Conservation (phyloP, 2,329 filamentous ascomycete species). For the Botrytis aclada region DNA sequence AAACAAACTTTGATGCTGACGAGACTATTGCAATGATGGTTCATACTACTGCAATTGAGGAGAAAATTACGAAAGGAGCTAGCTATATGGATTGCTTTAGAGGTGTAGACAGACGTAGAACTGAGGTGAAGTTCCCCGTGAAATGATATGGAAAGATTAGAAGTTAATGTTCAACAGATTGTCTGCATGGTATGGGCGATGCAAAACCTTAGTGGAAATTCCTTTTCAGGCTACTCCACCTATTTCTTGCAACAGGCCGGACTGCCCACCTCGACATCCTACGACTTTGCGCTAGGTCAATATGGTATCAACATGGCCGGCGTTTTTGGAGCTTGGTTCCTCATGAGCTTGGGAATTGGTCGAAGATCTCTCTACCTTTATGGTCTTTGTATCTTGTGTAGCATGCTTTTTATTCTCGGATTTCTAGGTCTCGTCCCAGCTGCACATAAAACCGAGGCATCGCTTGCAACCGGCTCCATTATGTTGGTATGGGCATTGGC, state of each 20-base stretch:
- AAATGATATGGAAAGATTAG: neutral
- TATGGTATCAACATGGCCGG: conserved; percentile 50
- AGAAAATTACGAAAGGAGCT: conserved; percentile 44
- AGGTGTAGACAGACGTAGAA: conserved; percentile 49
- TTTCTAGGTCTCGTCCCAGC: conserved; percentile 51
- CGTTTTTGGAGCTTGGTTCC: conserved; percentile 53
- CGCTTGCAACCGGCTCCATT: conserved; percentile 48
- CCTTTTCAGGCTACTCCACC: conserved; percentile 62
- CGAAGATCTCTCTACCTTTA: conserved; percentile 51
- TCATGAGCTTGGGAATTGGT: conserved; percentile 45
- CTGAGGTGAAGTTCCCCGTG: conserved; percentile 39
- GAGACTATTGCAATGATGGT: conserved; percentile 54
- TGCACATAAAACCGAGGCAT: conserved; percentile 27
- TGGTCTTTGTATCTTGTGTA: conserved; percentile 44
- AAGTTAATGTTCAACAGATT: conserved; percentile 36
- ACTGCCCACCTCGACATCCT: conserved; percentile 47
- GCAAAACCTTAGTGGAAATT: conserved; percentile 61
- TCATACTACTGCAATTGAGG: conserved; percentile 56
- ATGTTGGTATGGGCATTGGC: conserved; percentile 80
- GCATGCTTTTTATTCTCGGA: conserved; percentile 76
- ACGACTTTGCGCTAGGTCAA: conserved; percentile 53
- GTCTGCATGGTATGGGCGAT: conserved; percentile 61
- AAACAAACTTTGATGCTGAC: conserved; percentile 44
- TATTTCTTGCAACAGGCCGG: conserved; percentile 58
- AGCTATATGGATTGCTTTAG: conserved; percentile 52